Percentiles rank a stretch among this genome's conserved stretches.
Evolutionary conservation across 2,329 filamentous ascomycete species (phyloP).

Genomic region (Xylariaceae sp.): DNA sequence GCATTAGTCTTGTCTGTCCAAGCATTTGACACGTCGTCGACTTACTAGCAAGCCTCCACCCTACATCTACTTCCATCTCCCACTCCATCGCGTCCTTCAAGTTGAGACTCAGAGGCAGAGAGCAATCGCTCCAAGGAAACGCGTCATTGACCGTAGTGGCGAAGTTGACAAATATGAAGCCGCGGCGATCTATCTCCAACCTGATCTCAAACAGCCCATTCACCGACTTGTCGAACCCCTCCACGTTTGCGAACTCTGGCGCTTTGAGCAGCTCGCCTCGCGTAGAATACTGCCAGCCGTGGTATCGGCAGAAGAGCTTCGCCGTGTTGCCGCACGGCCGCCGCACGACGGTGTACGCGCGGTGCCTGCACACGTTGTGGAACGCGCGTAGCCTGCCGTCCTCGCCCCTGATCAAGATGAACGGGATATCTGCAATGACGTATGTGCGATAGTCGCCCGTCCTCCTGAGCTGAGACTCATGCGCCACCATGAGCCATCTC

Average conservation of each 20-base stretch:
- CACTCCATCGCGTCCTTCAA: not conserved
- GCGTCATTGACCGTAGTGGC: constrained; percentile 33
- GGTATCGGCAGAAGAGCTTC: constrained; percentile 57
- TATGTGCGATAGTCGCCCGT: constrained; percentile 54
- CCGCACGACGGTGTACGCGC: constrained; percentile 55
- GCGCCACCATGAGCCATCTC: constrained; percentile 8
- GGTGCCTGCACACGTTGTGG: constrained; percentile 60
- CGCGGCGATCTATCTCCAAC: constrained; percentile 46
- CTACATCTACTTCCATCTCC: not conserved
- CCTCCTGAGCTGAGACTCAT: constrained; percentile 37
- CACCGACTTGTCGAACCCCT: constrained; percentile 51
- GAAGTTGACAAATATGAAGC: constrained; percentile 57
- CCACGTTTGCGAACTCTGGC: constrained; percentile 51
- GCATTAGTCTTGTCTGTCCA: not conserved
- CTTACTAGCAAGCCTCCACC: not conserved
- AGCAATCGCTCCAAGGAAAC: constrained; percentile 4
- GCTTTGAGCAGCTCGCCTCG: constrained; percentile 56
- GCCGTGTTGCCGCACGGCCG: constrained; percentile 44
- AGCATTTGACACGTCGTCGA: not conserved
- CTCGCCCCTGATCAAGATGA: constrained; percentile 48
- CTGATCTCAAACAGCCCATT: constrained; percentile 55
- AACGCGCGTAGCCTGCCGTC: constrained; percentile 35
- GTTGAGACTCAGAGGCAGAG: not conserved
- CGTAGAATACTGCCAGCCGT: constrained; percentile 59
- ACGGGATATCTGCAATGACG: constrained; percentile 50